Evolutionary conservation across 345 rosid genomes (phyloP).

Genomic region (Arabidopsis thaliana): DNA sequence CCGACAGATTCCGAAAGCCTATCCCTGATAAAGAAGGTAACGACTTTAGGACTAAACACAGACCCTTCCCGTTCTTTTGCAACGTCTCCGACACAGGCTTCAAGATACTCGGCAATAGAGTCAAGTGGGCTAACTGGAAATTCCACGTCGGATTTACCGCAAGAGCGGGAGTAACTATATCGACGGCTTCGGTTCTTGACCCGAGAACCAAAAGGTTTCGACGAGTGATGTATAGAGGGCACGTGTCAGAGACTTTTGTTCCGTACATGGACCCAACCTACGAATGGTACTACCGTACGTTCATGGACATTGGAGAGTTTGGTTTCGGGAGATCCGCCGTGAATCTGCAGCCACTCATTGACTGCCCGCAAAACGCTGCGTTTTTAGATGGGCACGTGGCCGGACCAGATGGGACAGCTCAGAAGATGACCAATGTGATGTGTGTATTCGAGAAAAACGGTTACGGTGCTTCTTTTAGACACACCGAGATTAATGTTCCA

Average conservation of each 20-base stretch:
- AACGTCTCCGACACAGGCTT: slow-evolving; percentile 52
- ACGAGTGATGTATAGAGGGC: slow-evolving; percentile 64
- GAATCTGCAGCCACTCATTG: slow-evolving; percentile 60
- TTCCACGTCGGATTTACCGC: slow-evolving; percentile 75
- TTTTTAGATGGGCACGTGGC: slow-evolving; percentile 65
- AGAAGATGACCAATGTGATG: slow-evolving; percentile 52
- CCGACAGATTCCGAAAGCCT: slow-evolving; percentile 58
- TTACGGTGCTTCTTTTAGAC: slow-evolving; percentile 69
- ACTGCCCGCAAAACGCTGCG: slow-evolving; percentile 68
- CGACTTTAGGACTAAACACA: slow-evolving; percentile 54
- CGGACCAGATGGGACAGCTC: slow-evolving; percentile 65
- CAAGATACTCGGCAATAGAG: slow-evolving; percentile 49
- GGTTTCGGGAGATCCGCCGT: slow-evolving; percentile 73
- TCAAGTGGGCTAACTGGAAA: slow-evolving; percentile 74
- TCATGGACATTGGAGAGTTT: slow-evolving; percentile 77
- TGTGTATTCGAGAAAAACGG: slow-evolving; percentile 72
- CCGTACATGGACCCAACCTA: slow-evolving; percentile 81
- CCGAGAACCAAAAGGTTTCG: slow-evolving; percentile 45
- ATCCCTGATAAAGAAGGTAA: slow-evolving; percentile 75
- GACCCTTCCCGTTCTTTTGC: slow-evolving; percentile 45
- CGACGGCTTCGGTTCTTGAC: slow-evolving; percentile 67
- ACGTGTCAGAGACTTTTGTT: slow-evolving; percentile 80
- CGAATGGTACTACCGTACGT: slow-evolving; percentile 84
- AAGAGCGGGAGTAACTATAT: slow-evolving; percentile 63
- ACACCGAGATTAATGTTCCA: slow-evolving; percentile 72